A percentile compares a stretch with the other conserved stretches of the same genome.
Conservation (phyloP, 176 grass and related monocot species). For the Metroxylon sagu region DNA sequence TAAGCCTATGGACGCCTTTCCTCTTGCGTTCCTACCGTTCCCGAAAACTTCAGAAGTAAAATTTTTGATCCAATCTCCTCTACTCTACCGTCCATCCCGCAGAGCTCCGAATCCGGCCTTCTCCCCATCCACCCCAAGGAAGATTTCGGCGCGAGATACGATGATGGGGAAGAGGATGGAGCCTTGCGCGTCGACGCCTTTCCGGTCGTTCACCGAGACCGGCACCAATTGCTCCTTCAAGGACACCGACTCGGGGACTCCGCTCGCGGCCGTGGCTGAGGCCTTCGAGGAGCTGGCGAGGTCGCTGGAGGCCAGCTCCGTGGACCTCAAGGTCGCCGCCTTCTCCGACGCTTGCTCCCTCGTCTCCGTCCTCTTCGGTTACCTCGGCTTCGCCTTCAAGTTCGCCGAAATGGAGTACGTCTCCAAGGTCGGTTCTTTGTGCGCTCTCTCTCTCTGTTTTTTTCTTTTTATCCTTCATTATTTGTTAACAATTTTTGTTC, state of each 20-base stretch:
- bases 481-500: too few relatives aligned
- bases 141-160: too few relatives aligned
- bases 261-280: slow-evolving; percentile 54
- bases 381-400: slow-evolving; percentile 88
- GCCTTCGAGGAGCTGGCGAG: slow-evolving; percentile 80
- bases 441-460: background rate
- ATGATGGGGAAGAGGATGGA: too few relatives aligned
- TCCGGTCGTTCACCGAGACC: slow-evolving; percentile 26
- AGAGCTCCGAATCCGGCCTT: too few relatives aligned
- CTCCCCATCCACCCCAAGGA: too few relatives aligned
- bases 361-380: slow-evolving; percentile 80
- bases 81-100: too few relatives aligned
- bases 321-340: slow-evolving; percentile 49
- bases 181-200: slow-evolving; percentile 6
- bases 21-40: too few relatives aligned
- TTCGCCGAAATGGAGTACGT: slow-evolving; percentile 96
- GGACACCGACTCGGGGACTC: slow-evolving; percentile 28
- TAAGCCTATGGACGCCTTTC: too few relatives aligned
- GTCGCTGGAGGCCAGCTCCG: slow-evolving; percentile 30
- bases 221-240: slow-evolving; percentile 8
- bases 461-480: too few relatives aligned
- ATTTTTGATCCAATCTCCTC: too few relatives aligned
- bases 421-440: slow-evolving; percentile 43
- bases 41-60: too few relatives aligned
- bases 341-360: slow-evolving; percentile 79